phyloP scores from a whole-genome alignment of 2,329 filamentous ascomycete genomes.

The Diaporthe vaccinii region DNA sequence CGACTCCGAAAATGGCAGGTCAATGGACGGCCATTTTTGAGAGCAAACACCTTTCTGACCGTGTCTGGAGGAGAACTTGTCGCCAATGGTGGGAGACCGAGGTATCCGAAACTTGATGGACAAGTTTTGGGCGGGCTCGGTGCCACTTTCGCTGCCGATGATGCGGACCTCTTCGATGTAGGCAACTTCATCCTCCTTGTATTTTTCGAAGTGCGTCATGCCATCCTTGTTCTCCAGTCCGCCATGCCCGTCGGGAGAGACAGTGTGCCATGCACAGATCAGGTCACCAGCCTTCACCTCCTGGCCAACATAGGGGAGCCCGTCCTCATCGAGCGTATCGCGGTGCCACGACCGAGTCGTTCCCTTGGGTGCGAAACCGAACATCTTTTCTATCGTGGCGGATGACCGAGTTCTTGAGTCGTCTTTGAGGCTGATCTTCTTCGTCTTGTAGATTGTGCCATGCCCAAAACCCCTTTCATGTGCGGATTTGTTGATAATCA shows the following conservation, averaged over 20 bases:
- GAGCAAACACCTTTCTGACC: slow-evolving; percentile 98
- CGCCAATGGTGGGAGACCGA: slow-evolving; percentile 91
- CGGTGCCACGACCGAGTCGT: slow-evolving; percentile 79
- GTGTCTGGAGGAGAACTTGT: slow-evolving; percentile 99
- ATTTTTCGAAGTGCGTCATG: slow-evolving; percentile 88
- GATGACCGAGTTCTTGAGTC: slow-evolving; percentile 76
- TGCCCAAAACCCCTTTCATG: slow-evolving; percentile 97
- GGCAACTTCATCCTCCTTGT: slow-evolving; percentile 90
- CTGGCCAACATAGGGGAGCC: slow-evolving; percentile 84
- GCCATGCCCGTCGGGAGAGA: slow-evolving; percentile 83
- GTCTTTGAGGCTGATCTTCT: slow-evolving; percentile 88
- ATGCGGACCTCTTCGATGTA: slow-evolving; percentile 95
- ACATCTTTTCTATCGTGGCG: slow-evolving; percentile 83
- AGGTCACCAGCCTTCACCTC: slow-evolving; percentile 85
- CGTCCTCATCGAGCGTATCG: slow-evolving; percentile 85
- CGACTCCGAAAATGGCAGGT: slow-evolving; percentile 97
- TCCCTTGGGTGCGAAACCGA: slow-evolving; percentile 88
- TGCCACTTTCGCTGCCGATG: slow-evolving; percentile 86
- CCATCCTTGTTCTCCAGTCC: slow-evolving; percentile 89
- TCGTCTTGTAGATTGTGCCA: slow-evolving; percentile 98
- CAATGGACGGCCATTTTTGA: slow-evolving; percentile 92
- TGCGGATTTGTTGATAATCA: slow-evolving; percentile 98
- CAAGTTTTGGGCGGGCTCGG: slow-evolving; percentile 86
- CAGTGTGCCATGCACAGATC: slow-evolving; percentile 90
- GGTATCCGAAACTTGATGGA: slow-evolving; percentile 95